Evolutionary conservation across 192 early-diverging fungal genomes (phyloP).

Genomic region (Dispira simplex): DNA sequence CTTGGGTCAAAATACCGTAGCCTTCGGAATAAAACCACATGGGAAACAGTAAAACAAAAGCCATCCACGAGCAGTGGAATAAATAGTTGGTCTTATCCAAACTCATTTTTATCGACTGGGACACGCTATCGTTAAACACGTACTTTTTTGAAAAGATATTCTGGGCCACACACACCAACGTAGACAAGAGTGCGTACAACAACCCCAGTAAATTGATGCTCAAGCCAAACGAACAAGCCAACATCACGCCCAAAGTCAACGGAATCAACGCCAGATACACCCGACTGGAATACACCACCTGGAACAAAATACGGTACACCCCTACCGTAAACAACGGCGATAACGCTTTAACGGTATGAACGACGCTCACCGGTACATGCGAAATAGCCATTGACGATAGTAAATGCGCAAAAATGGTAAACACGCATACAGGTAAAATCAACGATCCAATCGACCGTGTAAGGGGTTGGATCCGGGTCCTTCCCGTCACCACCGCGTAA

Average conservation of each 20-base stretch:
- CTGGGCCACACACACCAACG: slow-evolving; percentile 71
- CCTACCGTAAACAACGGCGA: slow-evolving; percentile 78
- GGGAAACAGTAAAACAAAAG: slow-evolving; percentile 64
- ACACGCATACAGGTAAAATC: slow-evolving; percentile 56
- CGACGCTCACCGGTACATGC: slow-evolving; percentile 62
- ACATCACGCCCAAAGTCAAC: slow-evolving; percentile 74
- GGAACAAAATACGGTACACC: slow-evolving; percentile 53
- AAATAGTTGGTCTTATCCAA: slow-evolving; percentile 79
- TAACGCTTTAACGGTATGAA: slow-evolving; percentile 84
- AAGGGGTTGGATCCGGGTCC: slow-evolving; percentile 35
- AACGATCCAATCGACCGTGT: slow-evolving; percentile 33
- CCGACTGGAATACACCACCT: slow-evolving; percentile 43
- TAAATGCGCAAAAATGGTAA: slow-evolving; percentile 75
- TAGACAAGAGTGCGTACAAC: slow-evolving; percentile 54
- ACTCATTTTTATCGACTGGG: slow-evolving; percentile 32
- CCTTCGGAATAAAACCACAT: slow-evolving; percentile 68
- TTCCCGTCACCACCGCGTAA: slow-evolving; percentile 21
- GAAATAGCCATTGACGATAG: slow-evolving; percentile 65
- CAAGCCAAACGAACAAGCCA: slow-evolving; percentile 62
- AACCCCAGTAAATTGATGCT: slow-evolving; percentile 58
- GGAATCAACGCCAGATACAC: slow-evolving; percentile 69
- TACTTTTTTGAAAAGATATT: slow-evolving; percentile 78
- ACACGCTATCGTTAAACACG: slow-evolving; percentile 33
- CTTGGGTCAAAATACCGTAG: slow-evolving; percentile 14
- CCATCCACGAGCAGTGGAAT: slow-evolving; percentile 63